Conservation (phyloP, 306 rosid species). For the Hippophae tibetana region DNA sequence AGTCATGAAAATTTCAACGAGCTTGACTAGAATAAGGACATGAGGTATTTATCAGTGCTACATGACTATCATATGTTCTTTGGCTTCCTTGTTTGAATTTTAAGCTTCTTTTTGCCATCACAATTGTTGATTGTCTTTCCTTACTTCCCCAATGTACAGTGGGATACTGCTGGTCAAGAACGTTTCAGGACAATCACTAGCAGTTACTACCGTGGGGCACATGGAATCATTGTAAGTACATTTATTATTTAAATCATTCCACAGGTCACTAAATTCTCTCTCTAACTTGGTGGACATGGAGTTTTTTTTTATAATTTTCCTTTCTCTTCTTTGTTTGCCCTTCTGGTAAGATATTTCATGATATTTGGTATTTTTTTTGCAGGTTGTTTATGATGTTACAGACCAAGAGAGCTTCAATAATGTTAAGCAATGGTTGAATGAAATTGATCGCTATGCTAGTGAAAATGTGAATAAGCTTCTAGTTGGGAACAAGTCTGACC, state of each 20-base stretch:
- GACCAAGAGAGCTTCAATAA: conserved; percentile 52
- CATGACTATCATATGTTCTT: background rate
- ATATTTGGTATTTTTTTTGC: conserved; percentile 1
- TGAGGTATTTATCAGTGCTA: background rate
- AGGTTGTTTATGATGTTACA: conserved; percentile 50
- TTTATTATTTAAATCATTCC: background rate
- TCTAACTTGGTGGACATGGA: too few species aligned
- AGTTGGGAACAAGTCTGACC: conserved; percentile 47
- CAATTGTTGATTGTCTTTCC: conserved; percentile 8
- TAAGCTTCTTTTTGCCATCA: too few species aligned
- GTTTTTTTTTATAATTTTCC: conserved; percentile 2
- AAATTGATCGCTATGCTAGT: conserved; percentile 49
- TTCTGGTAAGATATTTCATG: background rate
- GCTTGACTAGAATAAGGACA: too few species aligned
- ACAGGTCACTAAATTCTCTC: too few species aligned
- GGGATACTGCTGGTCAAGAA: conserved; percentile 99
- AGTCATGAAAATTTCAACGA: too few species aligned
- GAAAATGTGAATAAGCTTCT: conserved; percentile 52
- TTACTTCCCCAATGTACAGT: conserved; percentile 35
- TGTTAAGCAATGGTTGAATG: conserved; percentile 54
- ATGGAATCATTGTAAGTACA: conserved; percentile 83
- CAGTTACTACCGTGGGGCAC: conserved; percentile 99
- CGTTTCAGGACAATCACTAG: conserved; percentile 98
- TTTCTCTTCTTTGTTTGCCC: background rate
- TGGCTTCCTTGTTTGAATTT: background rate